Conservation (phyloP, 148 eudicot species). For the Drosera capensis region DNA sequence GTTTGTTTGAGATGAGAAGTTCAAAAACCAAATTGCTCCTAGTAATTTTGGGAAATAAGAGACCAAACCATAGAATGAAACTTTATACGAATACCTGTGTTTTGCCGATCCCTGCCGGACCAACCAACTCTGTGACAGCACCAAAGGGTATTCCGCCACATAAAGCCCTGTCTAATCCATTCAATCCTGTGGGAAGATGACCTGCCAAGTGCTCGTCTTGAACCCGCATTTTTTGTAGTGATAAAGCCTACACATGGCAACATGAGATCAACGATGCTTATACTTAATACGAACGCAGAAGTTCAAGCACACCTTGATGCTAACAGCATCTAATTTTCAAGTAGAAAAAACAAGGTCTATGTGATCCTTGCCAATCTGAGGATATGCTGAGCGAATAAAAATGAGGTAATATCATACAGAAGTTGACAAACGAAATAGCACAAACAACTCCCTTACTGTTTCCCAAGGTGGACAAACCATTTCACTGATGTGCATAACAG, state of each 20-base stretch:
- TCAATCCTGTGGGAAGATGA: constrained; percentile 68
- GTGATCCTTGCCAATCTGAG: too few species aligned
- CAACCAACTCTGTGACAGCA: constrained; percentile 79
- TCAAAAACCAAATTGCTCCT: not conserved
- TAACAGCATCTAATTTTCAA: too few species aligned
- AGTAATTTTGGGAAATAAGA: not conserved
- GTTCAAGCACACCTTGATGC: too few species aligned
- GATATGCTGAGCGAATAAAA: too few species aligned
- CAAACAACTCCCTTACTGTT: constrained; percentile 28
- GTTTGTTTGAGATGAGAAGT: too few species aligned
- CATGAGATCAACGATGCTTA: not conserved
- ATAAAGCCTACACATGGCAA: constrained; percentile 49
- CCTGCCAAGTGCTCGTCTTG: constrained; percentile 52
- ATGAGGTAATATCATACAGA: not conserved
- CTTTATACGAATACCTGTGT: constrained; percentile 41
- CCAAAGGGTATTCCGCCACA: constrained; percentile 94
- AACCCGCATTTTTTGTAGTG: constrained; percentile 39
- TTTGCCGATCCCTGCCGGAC: constrained; percentile 90
- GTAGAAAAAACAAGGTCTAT: too few species aligned
- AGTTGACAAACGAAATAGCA: too few species aligned
- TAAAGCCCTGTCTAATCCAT: constrained; percentile 64
- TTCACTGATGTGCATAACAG: constrained; percentile 53
- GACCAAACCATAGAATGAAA: not conserved
- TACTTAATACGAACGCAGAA: too few species aligned
- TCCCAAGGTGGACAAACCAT: constrained; percentile 50